Percentiles rank a stretch among this genome's conserved stretches.
Conservation (phyloP, 768 basidiomycete genomes). For the Mycena rosella region DNA sequence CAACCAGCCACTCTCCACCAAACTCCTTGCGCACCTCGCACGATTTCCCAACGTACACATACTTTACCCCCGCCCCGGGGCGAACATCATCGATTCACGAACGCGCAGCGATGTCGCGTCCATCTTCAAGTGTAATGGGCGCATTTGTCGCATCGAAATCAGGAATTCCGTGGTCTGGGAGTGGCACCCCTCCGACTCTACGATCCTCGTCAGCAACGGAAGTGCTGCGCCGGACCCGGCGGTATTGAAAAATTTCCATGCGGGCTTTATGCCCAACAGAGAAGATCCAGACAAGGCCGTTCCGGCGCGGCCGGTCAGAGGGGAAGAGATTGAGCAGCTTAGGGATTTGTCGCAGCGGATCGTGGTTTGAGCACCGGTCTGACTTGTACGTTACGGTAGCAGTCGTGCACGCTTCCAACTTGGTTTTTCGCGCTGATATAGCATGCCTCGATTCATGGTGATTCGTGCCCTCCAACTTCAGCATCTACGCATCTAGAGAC, state of each 20-base stretch:
- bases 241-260: not conserved
- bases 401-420: too few relatives aligned
- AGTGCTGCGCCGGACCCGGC: not conserved
- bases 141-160: conserved; percentile 20
- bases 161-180: conserved; percentile 34
- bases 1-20: not conserved
- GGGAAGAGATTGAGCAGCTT: too few relatives aligned
- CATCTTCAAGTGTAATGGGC: conserved; percentile 13
- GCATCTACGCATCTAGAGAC: too few relatives aligned
- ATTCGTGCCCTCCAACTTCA: too few relatives aligned
- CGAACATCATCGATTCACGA: not conserved
- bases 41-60: conserved; percentile 17
- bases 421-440: too few relatives aligned
- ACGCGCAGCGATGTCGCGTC: conserved; percentile 1
- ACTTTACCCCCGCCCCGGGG: conserved; percentile 11
- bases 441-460: too few relatives aligned
- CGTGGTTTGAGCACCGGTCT: too few relatives aligned
- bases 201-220: conserved; percentile 22
- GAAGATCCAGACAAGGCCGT: too few relatives aligned
- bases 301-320: too few relatives aligned
- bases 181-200: not conserved
- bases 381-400: too few relatives aligned
- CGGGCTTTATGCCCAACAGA: too few relatives aligned
- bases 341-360: too few relatives aligned
- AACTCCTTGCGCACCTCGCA: not conserved